phyloP scores from a whole-genome alignment of 1,139 yeast genomes.

The Suhomyces maxii region DNA sequence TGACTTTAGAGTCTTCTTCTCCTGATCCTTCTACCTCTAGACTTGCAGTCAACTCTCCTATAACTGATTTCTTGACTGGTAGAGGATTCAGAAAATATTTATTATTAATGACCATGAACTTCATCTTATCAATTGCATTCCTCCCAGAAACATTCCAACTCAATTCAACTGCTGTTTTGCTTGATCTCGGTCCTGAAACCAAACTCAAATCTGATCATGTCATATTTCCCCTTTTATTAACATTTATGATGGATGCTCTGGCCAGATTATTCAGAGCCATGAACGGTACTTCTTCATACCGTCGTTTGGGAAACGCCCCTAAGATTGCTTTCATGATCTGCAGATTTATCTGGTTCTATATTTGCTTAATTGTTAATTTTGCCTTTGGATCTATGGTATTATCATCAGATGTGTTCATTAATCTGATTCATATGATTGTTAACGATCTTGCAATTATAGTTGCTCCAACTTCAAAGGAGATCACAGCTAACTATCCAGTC shows the following conservation, averaged over 20 bases:
- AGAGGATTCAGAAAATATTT: not conserved
- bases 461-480: slow-evolving; percentile 6
- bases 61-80: not conserved
- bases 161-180: slow-evolving; percentile 20
- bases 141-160: slow-evolving; percentile 20
- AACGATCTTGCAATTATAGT: slow-evolving; percentile 5
- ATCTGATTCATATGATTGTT: slow-evolving; percentile 15
- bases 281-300: slow-evolving; percentile 15
- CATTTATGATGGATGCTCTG: slow-evolving; percentile 17
- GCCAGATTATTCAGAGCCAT: slow-evolving; percentile 15
- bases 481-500: slow-evolving; percentile 8
- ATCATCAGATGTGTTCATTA: slow-evolving; percentile 26
- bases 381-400: slow-evolving; percentile 18
- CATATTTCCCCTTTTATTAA: slow-evolving; percentile 17
- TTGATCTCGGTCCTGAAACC: slow-evolving; percentile 8
- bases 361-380: slow-evolving; percentile 19
- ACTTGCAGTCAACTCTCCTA: not conserved
- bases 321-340: slow-evolving; percentile 16
- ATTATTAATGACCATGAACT: not conserved
- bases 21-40: slow-evolving; percentile 3
- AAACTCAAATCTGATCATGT: slow-evolving; percentile 26
- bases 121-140: slow-evolving; percentile 10
- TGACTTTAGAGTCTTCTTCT: slow-evolving; percentile 1
- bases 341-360: slow-evolving; percentile 26
- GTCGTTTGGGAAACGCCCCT: slow-evolving; percentile 14